Evolutionary conservation across 805 yeast species (phyloP), one percentile per base, ranked within the genome.

Genomic region (Schizosaccharomyces pombe): DNA sequence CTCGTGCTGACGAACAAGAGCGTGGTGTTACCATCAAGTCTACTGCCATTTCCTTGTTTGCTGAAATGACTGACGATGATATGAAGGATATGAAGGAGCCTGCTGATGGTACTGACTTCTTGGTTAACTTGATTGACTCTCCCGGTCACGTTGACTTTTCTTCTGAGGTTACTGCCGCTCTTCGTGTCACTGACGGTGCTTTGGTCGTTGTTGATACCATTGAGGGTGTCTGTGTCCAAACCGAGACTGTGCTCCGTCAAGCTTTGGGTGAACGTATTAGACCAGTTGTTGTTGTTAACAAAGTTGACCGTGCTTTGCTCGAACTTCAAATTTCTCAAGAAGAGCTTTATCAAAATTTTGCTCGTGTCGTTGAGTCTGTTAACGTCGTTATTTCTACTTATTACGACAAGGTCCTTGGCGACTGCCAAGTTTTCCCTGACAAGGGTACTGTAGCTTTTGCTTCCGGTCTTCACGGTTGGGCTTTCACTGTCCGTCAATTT

Each of bases 101-200:
- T 75, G 80, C 91, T 62, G 82, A 71, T 24, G 97, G 97, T 74
- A 83, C 77, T 81, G 80, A 81, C 71, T 89, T 89, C 81, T 82
- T 89, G 76, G 80, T 89, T 65, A 89, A 89, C 85, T 80, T 89
- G 80, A 89, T 89, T 67, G 98, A 89, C 75, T 91, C 98, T 65
- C 98, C 98, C 75, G 98, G 98, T 84, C 98, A 89, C 96, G 97
- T 89, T 80, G 98, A 89, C 77, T 89, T 89, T 87, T 86, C 96
- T 61, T 91, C 97, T 64, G 98, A 89, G 76, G 98, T 89, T 69
- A 91, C 97, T 69, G 97, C 97, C 67, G 98, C 98, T 74, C 82
- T 89, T 70, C 87, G 98, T 78, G 97, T 89, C 68, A 91, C 97
- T 65, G 98, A 89, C 72, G 98, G 98, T 86, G 97, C 98, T 70